Evolutionary conservation across 2,329 filamentous ascomycete genomes (phyloP), one percentile per base, ranked within the genome.

Genomic region (Sclerotinia spermophila): DNA sequence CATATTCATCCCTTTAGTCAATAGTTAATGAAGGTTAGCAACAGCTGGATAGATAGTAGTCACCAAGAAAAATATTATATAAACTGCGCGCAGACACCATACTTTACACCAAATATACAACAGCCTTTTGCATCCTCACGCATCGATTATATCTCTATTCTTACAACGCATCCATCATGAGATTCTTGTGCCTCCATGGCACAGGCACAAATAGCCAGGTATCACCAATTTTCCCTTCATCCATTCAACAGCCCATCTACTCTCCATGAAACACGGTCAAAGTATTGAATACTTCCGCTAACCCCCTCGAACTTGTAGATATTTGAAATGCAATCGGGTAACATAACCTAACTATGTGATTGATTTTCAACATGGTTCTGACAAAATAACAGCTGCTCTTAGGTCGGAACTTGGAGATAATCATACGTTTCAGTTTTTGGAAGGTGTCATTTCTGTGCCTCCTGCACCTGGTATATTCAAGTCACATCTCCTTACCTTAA

Each of bases 141-240:
- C 40, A 40, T 21, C 24, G 21, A n/a, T 60, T n/a, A 17, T 19
- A 40, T n/a, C 11, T 7, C 33, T 60, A 30, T 7, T 13, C 13
- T 42, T 44, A 1, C 42, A 17, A 24, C 13, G 5, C 33, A 13
- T n/a, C 15, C 35, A 60, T 38, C 19, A 60, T 60, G 58, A 60
- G 58, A 60, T 64, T 64, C 27, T 33, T 64, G 38, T 64, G 60
- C 42, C 60, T 64, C n/a, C 60, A 64, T 64, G 60, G 60, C 27
- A 45, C 44, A 21, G 60, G 42, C 42, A 60, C 56, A 40, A 60
- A 60, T 19, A 60, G 56, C 38, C 21, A 60, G 38, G 56, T 40
- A 60, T 53, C 10, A 10, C 48, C n/a, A 27, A 27, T 6, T 53
- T 13, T n/a, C 4, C 27, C 27, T 53, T 8, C 8, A 8, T 30